Base-by-base conservation (phyloP, 768 basidiomycete species). In the Leccinellum rugosiceps region DNA sequence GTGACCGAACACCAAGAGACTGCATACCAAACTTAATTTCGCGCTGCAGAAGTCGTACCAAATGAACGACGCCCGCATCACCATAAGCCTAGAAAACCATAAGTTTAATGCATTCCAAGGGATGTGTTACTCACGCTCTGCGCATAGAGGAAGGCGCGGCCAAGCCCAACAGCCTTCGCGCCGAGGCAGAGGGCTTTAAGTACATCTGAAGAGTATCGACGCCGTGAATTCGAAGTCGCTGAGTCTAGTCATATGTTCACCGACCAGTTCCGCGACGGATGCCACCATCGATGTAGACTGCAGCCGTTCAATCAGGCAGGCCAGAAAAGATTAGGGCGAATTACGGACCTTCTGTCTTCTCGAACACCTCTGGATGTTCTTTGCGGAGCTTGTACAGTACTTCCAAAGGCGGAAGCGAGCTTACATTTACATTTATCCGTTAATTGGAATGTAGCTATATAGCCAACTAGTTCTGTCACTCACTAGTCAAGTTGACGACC, bases 161-260 rank as follows among this genome's bases (percentile, higher is more conserved):
- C 94, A 31, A 97, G 74, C 4, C 94, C 94, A 17, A 94, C 91
- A 8, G 88, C 91, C 60, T 74, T 86, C 3, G 94, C 94, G 10
- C 94, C 94, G 8, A 97, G 77, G 67, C 92, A 95, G 10, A 96
- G 74, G 0, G 94, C 94, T 72, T 96, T 97, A 49, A 97, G 74
- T 15, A 94, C 86, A 74, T 95, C 94, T 80, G 57, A 21, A 34
- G 56, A 21, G 38, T 19, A 41, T 41, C n/a, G n/a, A 30, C 7
- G 32, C 2, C 41, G 8, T 58, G 19, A 52, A 49, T 49, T 31
- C 31, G 11, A 46, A 47, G 15, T 10, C 5, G 1, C 46, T 15
- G 13, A 51, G 32, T 47, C 15, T 35, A 17, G 23, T 31, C 13
- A 19, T 32, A 23, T 47, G 15, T 57, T 52, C 45, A 66, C 76